These are phyloP conservation scores for Paxillus rubicundulus DNA, from an alignment of 768 basidiomycete genomes.

Conservation along the genomic window DNA sequence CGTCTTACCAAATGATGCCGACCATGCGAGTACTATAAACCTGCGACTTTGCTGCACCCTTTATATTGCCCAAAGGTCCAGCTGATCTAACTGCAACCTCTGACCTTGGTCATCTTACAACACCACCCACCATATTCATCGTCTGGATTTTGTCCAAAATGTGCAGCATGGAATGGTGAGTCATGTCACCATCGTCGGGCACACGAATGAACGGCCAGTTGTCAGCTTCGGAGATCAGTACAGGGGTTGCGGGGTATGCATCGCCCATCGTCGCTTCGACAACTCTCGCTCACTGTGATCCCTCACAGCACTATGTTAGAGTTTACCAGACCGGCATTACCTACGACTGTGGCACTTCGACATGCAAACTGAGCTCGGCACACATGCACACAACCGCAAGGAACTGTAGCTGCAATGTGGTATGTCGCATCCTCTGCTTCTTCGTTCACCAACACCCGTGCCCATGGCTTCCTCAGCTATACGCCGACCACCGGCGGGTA, in stretches of 20 bases:
- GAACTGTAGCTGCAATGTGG: constrained; percentile 55
- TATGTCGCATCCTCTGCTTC: constrained; percentile 11
- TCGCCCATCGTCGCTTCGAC: background rate
- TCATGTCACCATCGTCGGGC: constrained; percentile 8
- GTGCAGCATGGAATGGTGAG: constrained; percentile 60
- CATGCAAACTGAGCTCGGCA: constrained; percentile 52
- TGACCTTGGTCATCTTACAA: background rate
- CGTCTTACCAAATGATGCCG: constrained; percentile 29
- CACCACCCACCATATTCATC: background rate
- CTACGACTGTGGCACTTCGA: constrained; percentile 50
- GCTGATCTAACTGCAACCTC: background rate
- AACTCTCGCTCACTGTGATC: constrained; percentile 3
- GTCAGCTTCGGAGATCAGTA: constrained; percentile 41
- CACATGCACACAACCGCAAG: constrained; percentile 60
- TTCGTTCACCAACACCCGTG: background rate
- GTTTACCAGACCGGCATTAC: constrained; percentile 60
- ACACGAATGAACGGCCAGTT: constrained; percentile 8
- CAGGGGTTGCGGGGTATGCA: constrained; percentile 41
- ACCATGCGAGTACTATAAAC: constrained; percentile 29
- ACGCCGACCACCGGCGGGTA: constrained; percentile 52
- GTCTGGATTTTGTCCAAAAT: constrained; percentile 30
- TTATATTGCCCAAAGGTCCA: background rate
- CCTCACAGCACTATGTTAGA: constrained; percentile 57
- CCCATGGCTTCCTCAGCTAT: constrained; percentile 28
- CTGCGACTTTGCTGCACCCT: constrained; percentile 7